These are phyloP conservation scores for Pugionium cornutum DNA, from an alignment of 345 rosid species.

Conservation along the genomic window DNA sequence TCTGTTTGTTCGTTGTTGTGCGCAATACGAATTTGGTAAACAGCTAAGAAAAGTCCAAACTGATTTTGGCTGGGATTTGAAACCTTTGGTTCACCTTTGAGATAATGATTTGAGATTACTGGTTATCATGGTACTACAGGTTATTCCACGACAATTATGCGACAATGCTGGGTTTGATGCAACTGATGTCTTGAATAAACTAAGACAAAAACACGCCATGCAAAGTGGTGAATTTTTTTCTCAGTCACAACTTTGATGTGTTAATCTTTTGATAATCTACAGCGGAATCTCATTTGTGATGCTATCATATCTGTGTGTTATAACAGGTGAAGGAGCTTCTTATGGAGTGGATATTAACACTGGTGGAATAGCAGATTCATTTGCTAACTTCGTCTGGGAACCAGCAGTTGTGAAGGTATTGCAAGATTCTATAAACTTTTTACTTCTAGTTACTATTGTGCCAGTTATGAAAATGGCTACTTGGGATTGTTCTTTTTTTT, in stretches of 20 bases:
- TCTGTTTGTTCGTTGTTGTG: neutral
- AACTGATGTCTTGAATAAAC: slow-evolving; percentile 94
- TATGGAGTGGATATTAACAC: slow-evolving; percentile 96
- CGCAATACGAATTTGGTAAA: slow-evolving; percentile 6
- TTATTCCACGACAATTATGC: slow-evolving; percentile 93
- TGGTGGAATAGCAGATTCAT: slow-evolving; percentile 94
- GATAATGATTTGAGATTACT: neutral
- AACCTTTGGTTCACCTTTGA: neutral
- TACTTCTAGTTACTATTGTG: neutral
- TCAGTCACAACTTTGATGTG: slow-evolving; percentile 7
- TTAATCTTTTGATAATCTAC: neutral
- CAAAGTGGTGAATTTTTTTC: slow-evolving; percentile 61
- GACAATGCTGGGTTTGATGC: slow-evolving; percentile 99
- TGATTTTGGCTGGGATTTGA: neutral
- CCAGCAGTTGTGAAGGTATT: slow-evolving; percentile 94
- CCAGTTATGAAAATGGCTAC: neutral
- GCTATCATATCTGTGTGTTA: slow-evolving; percentile 9
- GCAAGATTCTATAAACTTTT: neutral
- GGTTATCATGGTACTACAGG: slow-evolving; percentile 47
- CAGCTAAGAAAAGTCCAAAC: neutral
- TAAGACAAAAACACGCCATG: slow-evolving; percentile 93
- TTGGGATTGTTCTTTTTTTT: neutral
- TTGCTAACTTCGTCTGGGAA: slow-evolving; percentile 97
- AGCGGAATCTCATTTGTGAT: slow-evolving; percentile 9
- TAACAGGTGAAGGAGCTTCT: slow-evolving; percentile 83